phyloP scores from a whole-genome alignment of 805 yeast genomes.

The Suhomyces prunicola region DNA sequence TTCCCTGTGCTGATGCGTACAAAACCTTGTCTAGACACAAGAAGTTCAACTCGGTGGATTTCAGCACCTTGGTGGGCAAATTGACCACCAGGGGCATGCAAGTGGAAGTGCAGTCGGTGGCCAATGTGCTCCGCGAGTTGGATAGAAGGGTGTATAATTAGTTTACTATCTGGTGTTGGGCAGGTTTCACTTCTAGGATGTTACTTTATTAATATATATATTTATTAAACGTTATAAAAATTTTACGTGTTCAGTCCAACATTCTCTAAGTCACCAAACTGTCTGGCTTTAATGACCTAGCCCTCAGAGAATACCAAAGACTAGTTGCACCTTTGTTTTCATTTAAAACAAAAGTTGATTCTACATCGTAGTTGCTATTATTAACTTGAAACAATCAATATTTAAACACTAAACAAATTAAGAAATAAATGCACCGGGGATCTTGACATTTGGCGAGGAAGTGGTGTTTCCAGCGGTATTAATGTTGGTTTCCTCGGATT shows the following conservation, averaged over 20 bases:
- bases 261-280: too few species aligned
- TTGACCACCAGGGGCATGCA: slow-evolving; percentile 81
- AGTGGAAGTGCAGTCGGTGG: slow-evolving; percentile 89
- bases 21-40: slow-evolving; percentile 81
- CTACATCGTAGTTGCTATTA: too few species aligned
- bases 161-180: not conserved
- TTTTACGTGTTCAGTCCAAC: too few species aligned
- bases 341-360: too few species aligned
- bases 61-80: slow-evolving; percentile 69
- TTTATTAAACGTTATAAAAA: not conserved
- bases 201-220: not conserved
- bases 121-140: slow-evolving; percentile 76
- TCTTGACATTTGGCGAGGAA: not conserved
- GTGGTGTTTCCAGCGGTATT: not conserved
- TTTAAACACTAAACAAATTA: not conserved
- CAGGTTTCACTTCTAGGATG: not conserved
- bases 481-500: not conserved
- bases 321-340: too few species aligned
- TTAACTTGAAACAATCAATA: too few species aligned
- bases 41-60: slow-evolving; percentile 68
- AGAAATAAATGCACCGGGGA: slow-evolving; percentile 4
- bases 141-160: slow-evolving; percentile 62
- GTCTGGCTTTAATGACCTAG: too few species aligned
- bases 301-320: too few species aligned
- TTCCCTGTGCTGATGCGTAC: slow-evolving; percentile 89